Conservation (phyloP, 768 basidiomycete genomes). For the Coprinopsis sp. region DNA sequence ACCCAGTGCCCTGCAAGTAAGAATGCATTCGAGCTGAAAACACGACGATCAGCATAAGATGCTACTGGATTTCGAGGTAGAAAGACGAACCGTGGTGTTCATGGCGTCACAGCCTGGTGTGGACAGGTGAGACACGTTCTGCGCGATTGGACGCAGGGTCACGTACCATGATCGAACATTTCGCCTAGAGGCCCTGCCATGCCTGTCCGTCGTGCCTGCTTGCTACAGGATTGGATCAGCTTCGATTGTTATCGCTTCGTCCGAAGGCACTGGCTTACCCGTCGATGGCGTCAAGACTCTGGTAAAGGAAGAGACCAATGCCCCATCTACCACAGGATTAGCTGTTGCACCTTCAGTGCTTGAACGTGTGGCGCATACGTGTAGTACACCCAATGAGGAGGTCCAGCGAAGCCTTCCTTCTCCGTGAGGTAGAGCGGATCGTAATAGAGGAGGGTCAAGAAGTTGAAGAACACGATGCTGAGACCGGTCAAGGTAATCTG, state of each 20-base stretch:
- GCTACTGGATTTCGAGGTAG: background rate
- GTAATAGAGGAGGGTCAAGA: conserved; percentile 75
- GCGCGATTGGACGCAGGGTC: too few relatives aligned
- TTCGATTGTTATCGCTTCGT: conserved; percentile 8
- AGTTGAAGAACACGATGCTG: conserved; percentile 75
- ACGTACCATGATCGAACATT: conserved; percentile 93
- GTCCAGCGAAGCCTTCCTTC: conserved; percentile 54
- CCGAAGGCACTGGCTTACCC: too few relatives aligned
- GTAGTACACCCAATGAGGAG: conserved; percentile 87
- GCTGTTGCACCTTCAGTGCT: background rate
- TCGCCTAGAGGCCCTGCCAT: conserved; percentile 98
- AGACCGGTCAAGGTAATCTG: conserved; percentile 91
- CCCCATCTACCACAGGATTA: conserved; percentile 59
- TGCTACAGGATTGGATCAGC: conserved; percentile 40
- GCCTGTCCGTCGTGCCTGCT: conserved; percentile 91
- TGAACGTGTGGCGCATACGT: conserved; percentile 49
- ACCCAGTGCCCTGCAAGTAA: conserved; percentile 81
- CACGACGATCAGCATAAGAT: background rate
- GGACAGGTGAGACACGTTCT: too few relatives aligned
- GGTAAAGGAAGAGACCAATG: conserved; percentile 85
- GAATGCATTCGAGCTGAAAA: conserved; percentile 76
- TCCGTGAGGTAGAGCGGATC: conserved; percentile 75
- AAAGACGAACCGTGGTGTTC: conserved; percentile 77
- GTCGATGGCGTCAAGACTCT: conserved; percentile 85
- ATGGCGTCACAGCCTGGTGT: conserved; percentile 87